Conservation (phyloP, 148 eudicot species). For the Arctostaphylos glauca region DNA sequence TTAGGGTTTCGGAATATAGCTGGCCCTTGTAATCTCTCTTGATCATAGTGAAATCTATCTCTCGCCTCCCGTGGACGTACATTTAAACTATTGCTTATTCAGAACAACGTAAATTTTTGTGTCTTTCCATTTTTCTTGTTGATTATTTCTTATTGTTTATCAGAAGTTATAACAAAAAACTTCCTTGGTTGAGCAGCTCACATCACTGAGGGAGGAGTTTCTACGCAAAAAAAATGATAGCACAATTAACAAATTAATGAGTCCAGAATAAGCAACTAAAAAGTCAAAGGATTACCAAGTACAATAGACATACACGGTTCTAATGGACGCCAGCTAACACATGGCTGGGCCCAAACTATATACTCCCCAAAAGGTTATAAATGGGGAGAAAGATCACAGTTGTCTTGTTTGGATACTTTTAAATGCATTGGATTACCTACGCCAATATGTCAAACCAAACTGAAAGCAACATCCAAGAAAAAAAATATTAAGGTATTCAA, state of each 20-base stretch:
- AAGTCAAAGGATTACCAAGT: neutral
- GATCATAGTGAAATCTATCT: too few species aligned
- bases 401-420: neutral
- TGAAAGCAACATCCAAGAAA: constrained; percentile 1
- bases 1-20: too few species aligned
- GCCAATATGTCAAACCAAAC: constrained; percentile 4
- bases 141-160: too few species aligned
- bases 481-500: neutral
- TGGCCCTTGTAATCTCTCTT: too few species aligned
- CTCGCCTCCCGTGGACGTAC: too few species aligned
- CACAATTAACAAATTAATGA: neutral
- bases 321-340: neutral
- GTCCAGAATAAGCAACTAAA: neutral
- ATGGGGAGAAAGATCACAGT: neutral
- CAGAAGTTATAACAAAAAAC: too few species aligned
- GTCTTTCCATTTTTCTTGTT: too few species aligned
- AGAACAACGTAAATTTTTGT: too few species aligned
- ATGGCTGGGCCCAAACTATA: neutral
- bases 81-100: too few species aligned
- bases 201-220: neutral
- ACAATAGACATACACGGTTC: neutral
- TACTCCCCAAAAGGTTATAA: neutral
- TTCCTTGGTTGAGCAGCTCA: neutral
- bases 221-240: neutral
- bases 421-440: neutral